Conservation (phyloP, 2,329 filamentous ascomycete species). For the Chalaropsis thielavioides region DNA sequence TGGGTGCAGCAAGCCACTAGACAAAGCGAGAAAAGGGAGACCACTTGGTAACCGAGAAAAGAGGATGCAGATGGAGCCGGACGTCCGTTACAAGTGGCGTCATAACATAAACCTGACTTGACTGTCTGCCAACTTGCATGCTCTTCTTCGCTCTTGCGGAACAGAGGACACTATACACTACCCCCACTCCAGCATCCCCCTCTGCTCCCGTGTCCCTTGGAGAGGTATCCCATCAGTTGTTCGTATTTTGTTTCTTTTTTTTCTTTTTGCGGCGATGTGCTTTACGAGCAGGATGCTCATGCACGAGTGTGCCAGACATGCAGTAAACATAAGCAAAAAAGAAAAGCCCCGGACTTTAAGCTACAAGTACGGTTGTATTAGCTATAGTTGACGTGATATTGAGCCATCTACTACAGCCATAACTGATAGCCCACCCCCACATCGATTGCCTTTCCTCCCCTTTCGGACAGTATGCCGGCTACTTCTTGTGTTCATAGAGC, state of each 20-base stretch:
- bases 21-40: background rate
- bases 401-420: background rate
- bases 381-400: background rate
- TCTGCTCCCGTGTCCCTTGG: no score
- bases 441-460: background rate
- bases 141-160: background rate
- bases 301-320: background rate
- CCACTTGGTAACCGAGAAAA: background rate
- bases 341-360: background rate
- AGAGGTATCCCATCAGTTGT: no score
- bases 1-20: background rate
- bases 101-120: background rate
- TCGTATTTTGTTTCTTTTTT: background rate
- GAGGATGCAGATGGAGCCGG: background rate
- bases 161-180: no score
- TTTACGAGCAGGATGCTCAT: background rate
- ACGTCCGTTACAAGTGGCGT: constrained; percentile 1
- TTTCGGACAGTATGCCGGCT: background rate
- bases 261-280: background rate
- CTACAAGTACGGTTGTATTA: background rate
- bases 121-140: background rate
- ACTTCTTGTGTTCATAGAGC: no score
- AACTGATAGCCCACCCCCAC: background rate
- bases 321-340: background rate
- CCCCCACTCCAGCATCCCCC: no score